These are phyloP conservation scores for Alternaria conjuncta DNA, from an alignment of 2,329 filamentous ascomycete genomes.

Conservation along the genomic window DNA sequence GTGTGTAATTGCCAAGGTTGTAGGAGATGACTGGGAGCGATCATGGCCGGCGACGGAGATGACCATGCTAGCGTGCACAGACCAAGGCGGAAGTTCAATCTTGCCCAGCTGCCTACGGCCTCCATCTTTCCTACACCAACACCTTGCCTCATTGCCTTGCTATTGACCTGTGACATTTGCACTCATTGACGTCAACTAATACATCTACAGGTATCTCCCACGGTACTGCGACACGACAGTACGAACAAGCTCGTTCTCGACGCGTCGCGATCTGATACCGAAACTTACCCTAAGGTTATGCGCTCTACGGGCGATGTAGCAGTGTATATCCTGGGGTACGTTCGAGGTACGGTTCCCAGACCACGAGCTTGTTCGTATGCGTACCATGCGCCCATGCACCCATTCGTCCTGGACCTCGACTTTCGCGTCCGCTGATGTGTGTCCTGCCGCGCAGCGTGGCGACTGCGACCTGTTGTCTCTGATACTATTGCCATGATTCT, in stretches of 20 bases:
- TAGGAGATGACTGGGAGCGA: conserved; percentile 2
- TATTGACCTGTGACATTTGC: background rate
- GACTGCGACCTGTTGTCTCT: background rate
- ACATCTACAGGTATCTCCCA: background rate
- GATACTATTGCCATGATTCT: background rate
- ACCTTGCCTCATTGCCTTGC: background rate
- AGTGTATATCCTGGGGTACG: background rate
- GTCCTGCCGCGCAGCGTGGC: background rate
- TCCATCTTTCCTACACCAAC: background rate
- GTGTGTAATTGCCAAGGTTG: background rate
- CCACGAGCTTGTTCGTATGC: background rate
- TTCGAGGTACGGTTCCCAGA: background rate
- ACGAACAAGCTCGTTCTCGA: background rate
- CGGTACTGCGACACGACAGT: background rate
- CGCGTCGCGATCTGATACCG: background rate
- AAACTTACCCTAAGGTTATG: background rate
- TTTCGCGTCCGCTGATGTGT: background rate
- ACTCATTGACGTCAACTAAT: background rate
- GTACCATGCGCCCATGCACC: background rate
- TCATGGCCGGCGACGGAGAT: conserved; percentile 1
- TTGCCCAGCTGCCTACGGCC: background rate
- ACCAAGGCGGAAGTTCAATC: background rate
- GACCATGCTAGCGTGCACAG: conserved; percentile 12
- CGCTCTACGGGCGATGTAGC: background rate
- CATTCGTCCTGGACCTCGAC: background rate